Percentiles rank a stretch among this genome's conserved stretches.
phyloP scores from a whole-genome alignment of 2,329 filamentous ascomycete genomes.

The Huntiella moniliformis region DNA sequence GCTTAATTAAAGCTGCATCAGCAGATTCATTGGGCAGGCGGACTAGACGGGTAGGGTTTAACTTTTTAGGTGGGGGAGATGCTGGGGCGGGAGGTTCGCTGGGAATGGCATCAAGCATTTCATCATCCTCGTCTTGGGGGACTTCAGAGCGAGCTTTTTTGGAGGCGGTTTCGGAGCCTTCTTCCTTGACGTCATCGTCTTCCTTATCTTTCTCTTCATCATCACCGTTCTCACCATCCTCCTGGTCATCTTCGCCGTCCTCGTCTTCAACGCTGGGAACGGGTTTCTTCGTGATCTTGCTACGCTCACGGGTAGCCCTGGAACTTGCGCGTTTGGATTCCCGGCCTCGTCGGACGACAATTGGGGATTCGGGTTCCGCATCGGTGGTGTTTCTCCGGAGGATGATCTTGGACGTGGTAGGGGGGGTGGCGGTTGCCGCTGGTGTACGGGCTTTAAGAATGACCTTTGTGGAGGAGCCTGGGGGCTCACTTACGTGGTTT shows the following conservation, averaged over 20 bases:
- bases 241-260: background rate
- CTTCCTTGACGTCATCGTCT: background rate
- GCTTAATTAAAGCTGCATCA: constrained; percentile 8
- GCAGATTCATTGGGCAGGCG: background rate
- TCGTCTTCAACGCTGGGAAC: constrained; percentile 1
- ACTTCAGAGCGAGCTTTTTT: no score
- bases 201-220: background rate
- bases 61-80: background rate
- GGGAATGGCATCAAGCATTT: no score
- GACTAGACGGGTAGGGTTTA: background rate
- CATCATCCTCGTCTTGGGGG: no score
- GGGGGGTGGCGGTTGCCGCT: background rate
- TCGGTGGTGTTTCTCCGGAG: constrained; percentile 26
- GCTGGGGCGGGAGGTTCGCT: background rate
- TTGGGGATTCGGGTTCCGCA: constrained; percentile 4
- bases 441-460: constrained; percentile 10
- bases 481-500: constrained; percentile 49
- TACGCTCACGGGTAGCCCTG: constrained; percentile 6
- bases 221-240: background rate
- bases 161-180: no score
- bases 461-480: constrained; percentile 26
- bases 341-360: background rate
- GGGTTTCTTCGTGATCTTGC: constrained; percentile 5
- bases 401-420: constrained; percentile 36
- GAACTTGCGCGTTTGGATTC: constrained; percentile 1